Conservation (phyloP, 208 protist species). For the Trypanosoma lewisi region DNA sequence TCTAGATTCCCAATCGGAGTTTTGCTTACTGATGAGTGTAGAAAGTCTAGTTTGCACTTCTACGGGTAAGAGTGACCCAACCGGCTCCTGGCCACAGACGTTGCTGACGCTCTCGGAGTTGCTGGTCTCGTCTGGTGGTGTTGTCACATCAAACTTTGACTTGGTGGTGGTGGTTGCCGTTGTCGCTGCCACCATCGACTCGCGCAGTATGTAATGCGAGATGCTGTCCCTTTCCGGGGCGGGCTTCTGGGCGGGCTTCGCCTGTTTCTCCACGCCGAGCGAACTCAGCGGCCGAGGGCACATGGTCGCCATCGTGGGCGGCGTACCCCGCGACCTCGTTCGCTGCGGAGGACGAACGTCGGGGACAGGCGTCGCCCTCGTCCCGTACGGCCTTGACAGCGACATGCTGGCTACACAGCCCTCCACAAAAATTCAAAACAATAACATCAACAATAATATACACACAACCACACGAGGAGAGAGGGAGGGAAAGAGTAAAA, state of each 20-base stretch:
- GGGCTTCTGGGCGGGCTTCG: not conserved
- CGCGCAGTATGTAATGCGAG: slow-evolving; percentile 4
- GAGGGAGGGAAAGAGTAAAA: slow-evolving; percentile 4
- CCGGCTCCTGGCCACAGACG: not conserved
- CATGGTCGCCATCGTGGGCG: not conserved
- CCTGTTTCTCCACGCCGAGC: not conserved
- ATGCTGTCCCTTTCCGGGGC: slow-evolving; percentile 1
- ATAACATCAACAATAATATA: not conserved
- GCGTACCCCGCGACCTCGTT: not conserved
- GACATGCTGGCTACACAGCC: not conserved
- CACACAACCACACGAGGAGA: not conserved
- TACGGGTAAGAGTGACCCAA: not conserved
- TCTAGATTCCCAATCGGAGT: slow-evolving; percentile 15
- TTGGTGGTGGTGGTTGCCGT: not conserved
- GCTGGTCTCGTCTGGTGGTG: not conserved
- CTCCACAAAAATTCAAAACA: not conserved
- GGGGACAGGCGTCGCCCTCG: not conserved
- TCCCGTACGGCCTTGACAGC: not conserved
- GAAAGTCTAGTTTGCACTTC: slow-evolving; percentile 16
- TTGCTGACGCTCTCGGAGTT: not conserved
- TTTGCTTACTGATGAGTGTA: slow-evolving; percentile 21
- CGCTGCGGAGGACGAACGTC: slow-evolving; percentile 12
- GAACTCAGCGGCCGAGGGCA: not conserved
- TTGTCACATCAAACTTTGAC: not conserved
- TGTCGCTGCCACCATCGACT: not conserved